Base-by-base conservation (phyloP, 2,329 filamentous ascomycete genomes). In the Leptodontidium sp. region DNA sequence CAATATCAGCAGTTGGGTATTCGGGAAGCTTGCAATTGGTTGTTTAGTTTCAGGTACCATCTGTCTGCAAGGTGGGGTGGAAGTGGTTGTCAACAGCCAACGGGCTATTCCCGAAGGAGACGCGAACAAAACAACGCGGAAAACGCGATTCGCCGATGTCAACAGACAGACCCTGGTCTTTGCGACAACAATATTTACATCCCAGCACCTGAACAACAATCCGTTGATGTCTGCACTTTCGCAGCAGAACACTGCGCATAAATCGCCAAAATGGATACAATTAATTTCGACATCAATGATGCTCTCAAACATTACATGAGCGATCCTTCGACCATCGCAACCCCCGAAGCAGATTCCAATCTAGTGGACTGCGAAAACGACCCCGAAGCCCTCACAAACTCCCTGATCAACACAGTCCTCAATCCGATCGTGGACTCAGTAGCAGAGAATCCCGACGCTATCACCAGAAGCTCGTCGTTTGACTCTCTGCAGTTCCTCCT, bases 301-400 rank as follows among this genome's bases (percentile, higher is more conserved):
- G 93, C 94, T 73, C 91, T 98, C 81, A 98, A 97, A 85, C 88
- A 93, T 80, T 99, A 98, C 82, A 93, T 98, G 87, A 97, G 93
- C 82, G 95, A 98, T 80, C 95, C 96, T 9, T 85, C 90, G 57
- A 88, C 89, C 49, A 92, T 98, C 66, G 85, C 91, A 8, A 98
- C 94, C 2, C 90, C 92, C 53, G 95, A 98, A 80, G 96, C 94
- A 66, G 92, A 96, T 75, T 82, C 90, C 55, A 88, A 91, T 69
- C 88, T 99, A 24, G 86, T 94, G 75, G 95, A 98, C 79, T 97
- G 93, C 87, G 96, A 98, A 83, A 92, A 92, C 80, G 93, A 98
- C 75, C 92, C 93, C 63, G 93, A 98, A 77, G 87, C 90, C 62
- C 87, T 78, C 49, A 93, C 93, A 35, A 89, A 88, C 68, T 87